Base-by-base conservation (phyloP, 2,329 filamentous ascomycete genomes). In the Aspergillus tubingensis region DNA sequence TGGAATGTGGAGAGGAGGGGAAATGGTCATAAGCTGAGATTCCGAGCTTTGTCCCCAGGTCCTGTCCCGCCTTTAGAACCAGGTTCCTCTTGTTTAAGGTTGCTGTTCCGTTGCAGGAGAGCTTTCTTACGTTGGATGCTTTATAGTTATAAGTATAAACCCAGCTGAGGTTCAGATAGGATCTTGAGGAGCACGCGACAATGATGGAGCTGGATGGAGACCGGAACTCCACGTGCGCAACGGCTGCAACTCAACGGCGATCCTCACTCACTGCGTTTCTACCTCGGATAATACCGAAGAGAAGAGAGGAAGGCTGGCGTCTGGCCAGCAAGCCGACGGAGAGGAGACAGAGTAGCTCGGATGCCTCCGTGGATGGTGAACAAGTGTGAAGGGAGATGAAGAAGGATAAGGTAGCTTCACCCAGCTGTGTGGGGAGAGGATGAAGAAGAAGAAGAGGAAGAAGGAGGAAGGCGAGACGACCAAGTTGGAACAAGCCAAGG, bases 1-100 rank as follows among this genome's bases (percentile, higher is more conserved):
- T 54, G 50, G 55, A 61, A 59, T 50, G 62, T 60, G 62, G 57
- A 62, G 60, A 51, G 41, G 51, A 5, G 32, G 32, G 32, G 11
- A 11, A 30, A 27, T 39, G 36, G 25, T 41, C 51, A 19, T 49
- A 27, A 23, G 51, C 51, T 27, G 25, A 8, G 51, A 53, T 21
- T 21, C 41, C 17, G 39, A 43, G 39, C 17, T n/a, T 43, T 44
- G 41, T 44, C 19, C 41, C 41, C 19, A 44, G 41, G 41, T 44
- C 21, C 19, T 23, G 19, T 23, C 41, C 41, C 41, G 41, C 21
- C 0, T 19, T 13, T 21, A 13, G 41, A 23, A 44, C 19, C 36
- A 53, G 51, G 25, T 27, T 53, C 27, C 27, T 43, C 27, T 43
- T 43, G 1, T 43, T 8, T 43, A 17, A 43, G 39, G 39, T 43